Evolutionary conservation across 2,329 filamentous ascomycete genomes (phyloP).

Genomic region (Clarireedia monteithiana): DNA sequence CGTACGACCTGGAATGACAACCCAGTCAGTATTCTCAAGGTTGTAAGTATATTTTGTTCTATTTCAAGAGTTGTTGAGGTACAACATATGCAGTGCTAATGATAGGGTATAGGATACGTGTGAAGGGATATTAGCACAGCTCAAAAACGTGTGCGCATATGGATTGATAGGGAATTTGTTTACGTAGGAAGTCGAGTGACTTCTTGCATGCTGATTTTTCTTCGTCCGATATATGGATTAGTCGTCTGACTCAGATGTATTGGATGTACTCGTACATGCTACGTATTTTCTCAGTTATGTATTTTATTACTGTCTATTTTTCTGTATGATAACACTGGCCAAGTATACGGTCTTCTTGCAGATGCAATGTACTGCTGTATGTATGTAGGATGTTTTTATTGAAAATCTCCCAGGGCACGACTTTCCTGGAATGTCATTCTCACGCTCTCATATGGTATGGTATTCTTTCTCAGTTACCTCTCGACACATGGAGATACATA

Average conservation of each 20-base stretch:
- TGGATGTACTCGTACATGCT: neutral
- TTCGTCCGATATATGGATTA: slow-evolving; percentile 5
- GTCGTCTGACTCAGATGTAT: slow-evolving; percentile 7
- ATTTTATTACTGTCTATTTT: neutral
- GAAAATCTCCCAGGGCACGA: neutral
- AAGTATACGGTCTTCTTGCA: neutral
- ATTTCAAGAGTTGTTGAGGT: neutral
- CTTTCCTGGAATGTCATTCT: neutral
- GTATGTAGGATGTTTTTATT: neutral
- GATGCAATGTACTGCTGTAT: neutral
- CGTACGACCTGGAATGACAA: neutral
- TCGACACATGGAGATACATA: neutral
- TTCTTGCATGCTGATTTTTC: slow-evolving; percentile 6
- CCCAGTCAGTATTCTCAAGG: neutral
- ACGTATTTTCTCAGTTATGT: neutral
- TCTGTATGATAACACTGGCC: neutral
- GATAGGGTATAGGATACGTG: neutral
- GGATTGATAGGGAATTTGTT: slow-evolving; percentile 6
- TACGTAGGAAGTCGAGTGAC: slow-evolving; percentile 6
- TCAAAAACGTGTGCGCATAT: neutral
- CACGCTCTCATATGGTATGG: neutral
- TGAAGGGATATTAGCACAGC: neutral
- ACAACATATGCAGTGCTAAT: neutral
- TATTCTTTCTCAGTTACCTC: neutral
- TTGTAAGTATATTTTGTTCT: neutral